Evolutionary conservation across 768 basidiomycete species (phyloP).

Genomic region (Leccinum imitatum): DNA sequence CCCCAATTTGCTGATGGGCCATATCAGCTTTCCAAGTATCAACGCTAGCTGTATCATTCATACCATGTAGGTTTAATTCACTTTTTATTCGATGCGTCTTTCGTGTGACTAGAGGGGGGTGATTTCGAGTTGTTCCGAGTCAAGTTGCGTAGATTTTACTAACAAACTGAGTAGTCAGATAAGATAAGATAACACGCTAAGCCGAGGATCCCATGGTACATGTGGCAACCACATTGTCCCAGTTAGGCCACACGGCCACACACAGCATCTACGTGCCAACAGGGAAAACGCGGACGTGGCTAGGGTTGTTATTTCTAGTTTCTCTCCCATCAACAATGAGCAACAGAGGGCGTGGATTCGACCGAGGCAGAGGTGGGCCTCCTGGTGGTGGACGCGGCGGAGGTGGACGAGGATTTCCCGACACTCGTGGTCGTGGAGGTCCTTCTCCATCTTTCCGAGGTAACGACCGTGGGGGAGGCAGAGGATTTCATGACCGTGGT

Average conservation of each 20-base stretch:
- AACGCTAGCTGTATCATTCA: background rate
- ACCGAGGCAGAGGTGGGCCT: slow-evolving; percentile 36
- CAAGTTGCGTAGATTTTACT: background rate
- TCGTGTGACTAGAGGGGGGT: background rate
- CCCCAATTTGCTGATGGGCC: background rate
- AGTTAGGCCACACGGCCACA: slow-evolving; percentile 2
- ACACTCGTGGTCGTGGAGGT: slow-evolving; percentile 28
- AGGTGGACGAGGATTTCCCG: slow-evolving; percentile 33
- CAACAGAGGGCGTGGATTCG: slow-evolving; percentile 42
- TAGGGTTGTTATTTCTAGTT: background rate
- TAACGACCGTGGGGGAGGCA: slow-evolving; percentile 31
- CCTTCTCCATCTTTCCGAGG: slow-evolving; percentile 28
- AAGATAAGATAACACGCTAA: slow-evolving; percentile 22
- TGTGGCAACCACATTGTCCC: slow-evolving; percentile 9
- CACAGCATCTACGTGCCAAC: slow-evolving; percentile 26
- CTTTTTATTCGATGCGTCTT: background rate
- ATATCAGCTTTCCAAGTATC: background rate
- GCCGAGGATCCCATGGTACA: slow-evolving; percentile 2
- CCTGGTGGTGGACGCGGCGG: slow-evolving; percentile 33
- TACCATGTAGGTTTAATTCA: background rate
- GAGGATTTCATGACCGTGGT: slow-evolving; percentile 30
- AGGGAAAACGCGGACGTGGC: slow-evolving; percentile 1
- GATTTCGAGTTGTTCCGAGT: background rate
- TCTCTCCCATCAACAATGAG: slow-evolving; percentile 27
- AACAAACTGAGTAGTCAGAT: slow-evolving; percentile 8